Evolutionary conservation across 768 basidiomycete species (phyloP), one percentile per base, ranked within the genome.

Genomic region (Paxillus ammoniavirescens): DNA sequence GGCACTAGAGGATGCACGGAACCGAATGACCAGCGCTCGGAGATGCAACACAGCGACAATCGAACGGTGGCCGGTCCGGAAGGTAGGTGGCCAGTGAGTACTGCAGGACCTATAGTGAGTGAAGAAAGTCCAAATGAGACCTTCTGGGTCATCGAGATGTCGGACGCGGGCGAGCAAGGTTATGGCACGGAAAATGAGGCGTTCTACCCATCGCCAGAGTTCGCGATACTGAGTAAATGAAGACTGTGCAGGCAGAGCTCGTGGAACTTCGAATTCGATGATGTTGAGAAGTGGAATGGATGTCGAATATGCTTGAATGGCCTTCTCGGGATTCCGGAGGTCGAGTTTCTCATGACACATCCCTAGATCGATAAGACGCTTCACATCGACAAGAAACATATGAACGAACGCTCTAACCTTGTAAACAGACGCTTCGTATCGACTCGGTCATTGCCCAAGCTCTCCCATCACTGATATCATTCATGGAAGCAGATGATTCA

Each of bases 171-270:
- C 73, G 14, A 84, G 80, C 0, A 93, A 69, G 2, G 89, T 73
- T 41, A 90, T 78, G 2, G 84, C 85, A n/a, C 94, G 81, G 75
- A 89, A 89, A n/a, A 94, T 73, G 21, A 91, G 76, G 17, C 84
- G 78, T 61, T 96, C 92, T 3, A 82, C 76, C 89, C 91, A 94
- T 47, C 93, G 78, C 77, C 91, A 93, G 9, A 95, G 76, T 62
- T 98, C 94, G 7, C 88, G 86, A 51, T 89, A 84, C 43, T 79
- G 79, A 4, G 73, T 65, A 61, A 93, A 93, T 5, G 84, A 76
- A 2, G 79, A 53, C 47, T 59, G 66, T 58, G 52, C 58, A 47
- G 60, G 63, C 26, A 63, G 66, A 38, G 69, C 50, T 35, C 61
- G 68, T 15, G 73, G 72, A 31, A 83, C 77, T 53, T 83, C 81